Conservation (phyloP, 169 alveolate species). For the Cryptosporidium sp. region DNA sequence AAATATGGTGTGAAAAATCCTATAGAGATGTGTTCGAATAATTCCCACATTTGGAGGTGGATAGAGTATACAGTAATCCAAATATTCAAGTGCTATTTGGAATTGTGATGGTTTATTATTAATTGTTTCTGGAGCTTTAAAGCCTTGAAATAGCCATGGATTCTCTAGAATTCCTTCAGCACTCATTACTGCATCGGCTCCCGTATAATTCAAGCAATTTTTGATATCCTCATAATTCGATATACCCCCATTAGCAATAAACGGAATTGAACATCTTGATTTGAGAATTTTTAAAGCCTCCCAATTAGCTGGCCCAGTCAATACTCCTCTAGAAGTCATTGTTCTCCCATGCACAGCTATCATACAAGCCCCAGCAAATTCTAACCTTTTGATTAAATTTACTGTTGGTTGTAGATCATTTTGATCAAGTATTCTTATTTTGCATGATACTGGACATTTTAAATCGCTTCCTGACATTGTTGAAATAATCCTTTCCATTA, state of each 20-base stretch:
- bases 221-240: conserved; percentile 87
- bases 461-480: conserved; percentile 82
- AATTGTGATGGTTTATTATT: conserved; percentile 78
- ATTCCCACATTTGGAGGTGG: conserved; percentile 74
- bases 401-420: conserved; percentile 86
- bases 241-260: conserved; percentile 95
- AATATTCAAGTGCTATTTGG: conserved; percentile 80
- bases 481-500: conserved; percentile 82
- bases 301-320: conserved; percentile 93
- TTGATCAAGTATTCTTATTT: conserved; percentile 88
- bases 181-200: conserved; percentile 93
- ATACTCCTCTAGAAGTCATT: conserved; percentile 85
- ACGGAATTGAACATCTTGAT: conserved; percentile 88
- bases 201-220: conserved; percentile 89
- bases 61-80: conserved; percentile 76
- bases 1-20: conserved; percentile 62
- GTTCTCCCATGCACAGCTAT: conserved; percentile 89
- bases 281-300: conserved; percentile 91
- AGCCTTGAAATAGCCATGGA: conserved; percentile 84
- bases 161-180: conserved; percentile 92
- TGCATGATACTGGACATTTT: conserved; percentile 90
- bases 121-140: conserved; percentile 55
- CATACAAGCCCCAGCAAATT: conserved; percentile 87
- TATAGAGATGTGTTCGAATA: conserved; percentile 47
- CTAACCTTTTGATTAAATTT: conserved; percentile 88